Percentiles rank a stretch among this genome's conserved stretches.
Conservation (phyloP, 306 rosid genomes). For the Cotoneaster glaucophyllus region DNA sequence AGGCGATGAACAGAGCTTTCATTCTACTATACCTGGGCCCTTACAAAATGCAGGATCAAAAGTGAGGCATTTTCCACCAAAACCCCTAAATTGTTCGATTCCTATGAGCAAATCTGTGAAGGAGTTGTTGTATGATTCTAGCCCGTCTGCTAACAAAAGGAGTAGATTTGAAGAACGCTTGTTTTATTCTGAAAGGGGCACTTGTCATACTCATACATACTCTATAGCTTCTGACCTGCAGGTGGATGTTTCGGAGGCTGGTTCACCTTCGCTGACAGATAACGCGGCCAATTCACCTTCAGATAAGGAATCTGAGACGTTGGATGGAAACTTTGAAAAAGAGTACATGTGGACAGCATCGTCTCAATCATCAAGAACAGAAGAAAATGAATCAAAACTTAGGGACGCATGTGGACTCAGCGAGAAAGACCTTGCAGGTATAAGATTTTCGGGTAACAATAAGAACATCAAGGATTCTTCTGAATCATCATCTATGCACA, state of each 20-base stretch:
- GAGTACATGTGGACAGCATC: slow-evolving; percentile 47
- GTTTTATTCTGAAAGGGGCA: slow-evolving; percentile 19
- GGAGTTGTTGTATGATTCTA: slow-evolving; percentile 26
- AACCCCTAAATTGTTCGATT: slow-evolving; percentile 15
- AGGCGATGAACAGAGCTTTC: slow-evolving; percentile 12
- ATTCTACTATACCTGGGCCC: slow-evolving; percentile 8
- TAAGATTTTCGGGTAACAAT: slow-evolving; percentile 8
- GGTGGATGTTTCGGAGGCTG: slow-evolving; percentile 85
- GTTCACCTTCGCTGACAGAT: slow-evolving; percentile 54
- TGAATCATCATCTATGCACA: slow-evolving; percentile 3
- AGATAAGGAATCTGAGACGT: slow-evolving; percentile 50
- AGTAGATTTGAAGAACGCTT: slow-evolving; percentile 30
- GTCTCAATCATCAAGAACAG: slow-evolving; percentile 7
- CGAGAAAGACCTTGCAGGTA: slow-evolving; percentile 6
- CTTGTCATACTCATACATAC: slow-evolving; percentile 51
- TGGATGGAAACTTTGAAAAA: slow-evolving; percentile 58
- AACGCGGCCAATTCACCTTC: slow-evolving; percentile 42
- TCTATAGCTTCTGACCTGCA: slow-evolving; percentile 92
- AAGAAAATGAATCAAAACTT: slow-evolving; percentile 10
- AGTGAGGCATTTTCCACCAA: slow-evolving; percentile 10
- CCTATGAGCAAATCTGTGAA: slow-evolving; percentile 5
- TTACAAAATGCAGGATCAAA: slow-evolving; percentile 15
- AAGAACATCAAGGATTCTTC: slow-evolving; percentile 11
- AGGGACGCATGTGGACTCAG: slow-evolving; percentile 7
- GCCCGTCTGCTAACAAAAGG: slow-evolving; percentile 32